Percentiles rank a stretch among this genome's conserved stretches.
Conservation (phyloP, 805 yeast species). For the Starmerella riodocensis region DNA sequence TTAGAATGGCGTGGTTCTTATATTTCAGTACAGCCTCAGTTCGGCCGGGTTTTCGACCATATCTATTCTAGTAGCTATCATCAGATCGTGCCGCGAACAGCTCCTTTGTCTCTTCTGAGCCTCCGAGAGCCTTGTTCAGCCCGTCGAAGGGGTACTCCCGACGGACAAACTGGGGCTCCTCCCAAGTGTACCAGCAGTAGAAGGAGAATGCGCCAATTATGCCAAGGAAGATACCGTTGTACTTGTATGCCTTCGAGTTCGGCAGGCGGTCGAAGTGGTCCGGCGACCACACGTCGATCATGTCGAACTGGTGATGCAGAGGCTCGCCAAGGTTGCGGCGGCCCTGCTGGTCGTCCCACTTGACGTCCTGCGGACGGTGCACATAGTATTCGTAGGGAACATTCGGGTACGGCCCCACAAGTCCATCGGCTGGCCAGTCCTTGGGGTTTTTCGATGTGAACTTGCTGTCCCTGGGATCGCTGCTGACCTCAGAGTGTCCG, state of each 20-base stretch:
- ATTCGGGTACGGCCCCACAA: conserved; percentile 38
- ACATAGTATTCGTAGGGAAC: conserved; percentile 49
- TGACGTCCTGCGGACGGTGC: conserved; percentile 53
- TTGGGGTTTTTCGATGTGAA: conserved; percentile 13
- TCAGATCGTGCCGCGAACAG: conserved; percentile 30
- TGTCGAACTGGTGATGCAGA: conserved; percentile 56
- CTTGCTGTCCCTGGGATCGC: conserved; percentile 6
- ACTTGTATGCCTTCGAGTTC: conserved; percentile 47
- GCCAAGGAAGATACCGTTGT: conserved; percentile 43
- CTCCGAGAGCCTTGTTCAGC: conserved; percentile 61
- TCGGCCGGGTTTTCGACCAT: neutral
- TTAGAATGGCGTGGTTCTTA: too few relatives aligned
- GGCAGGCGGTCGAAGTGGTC: conserved; percentile 51
- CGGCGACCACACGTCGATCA: conserved; percentile 76
- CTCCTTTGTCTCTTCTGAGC: conserved; percentile 27
- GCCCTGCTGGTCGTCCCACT: conserved; percentile 68
- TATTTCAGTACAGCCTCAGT: too few relatives aligned
- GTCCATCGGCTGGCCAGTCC: conserved; percentile 21
- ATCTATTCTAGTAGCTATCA: neutral
- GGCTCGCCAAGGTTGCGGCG: conserved; percentile 69
- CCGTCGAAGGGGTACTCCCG: conserved; percentile 67
- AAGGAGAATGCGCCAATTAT: conserved; percentile 26
- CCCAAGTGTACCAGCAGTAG: conserved; percentile 32
- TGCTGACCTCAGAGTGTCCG: conserved; percentile 1
- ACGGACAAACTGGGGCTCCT: conserved; percentile 58